Evolutionary conservation across 2,329 filamentous ascomycete genomes (phyloP), one percentile per base, ranked within the genome.

Genomic region (Fusarium sp.): DNA sequence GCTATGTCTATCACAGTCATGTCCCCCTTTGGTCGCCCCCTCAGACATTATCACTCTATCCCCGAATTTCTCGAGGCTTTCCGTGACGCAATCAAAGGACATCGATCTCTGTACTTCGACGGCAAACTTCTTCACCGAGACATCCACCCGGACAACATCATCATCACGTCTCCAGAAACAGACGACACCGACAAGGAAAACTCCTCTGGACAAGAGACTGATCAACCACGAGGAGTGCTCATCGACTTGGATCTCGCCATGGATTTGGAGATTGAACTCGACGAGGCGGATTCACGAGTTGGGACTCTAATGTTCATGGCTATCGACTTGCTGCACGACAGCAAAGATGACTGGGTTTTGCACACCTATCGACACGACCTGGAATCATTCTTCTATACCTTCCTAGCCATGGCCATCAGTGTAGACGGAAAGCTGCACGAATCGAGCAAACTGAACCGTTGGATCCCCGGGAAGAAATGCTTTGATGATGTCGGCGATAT

Each of bases 91-190:
- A 75, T 81, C 49, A 76, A 65, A n/a, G 78, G 71, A n/a, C 75
- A 81, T 51, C 70, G 58, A n/a, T 78, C 74, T 17, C 67, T 82
- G 0, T 76, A 77, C 29, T 14, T 70, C 1, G 54, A 75, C 7
- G 73, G 75, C 13, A 70, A 72, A 8, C 78, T 81, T 50, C 73
- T 81, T 11, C 75, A 81, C 58, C 68, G 68, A 31, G 76, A 81
- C 36, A 75, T 82, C 15, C 81, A 76, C 0, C 71, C 74, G 3
- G 72, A 75, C n/a, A 81, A 80, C 47, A 77, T 81, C 18, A 79
- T 81, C 29, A 77, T 82, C 15, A 70, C 73, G 9, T 13, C 10
- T 25, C 7, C 25, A 25, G 10, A 25, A 3, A 6, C 25, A 25
- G 25, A 25, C 25, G 25, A 6, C 25, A 25, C 25, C 10, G 10